These are phyloP conservation scores for Fusarium sulawesiense DNA, from an alignment of 2,329 filamentous ascomycete genomes.

Conservation along the genomic window DNA sequence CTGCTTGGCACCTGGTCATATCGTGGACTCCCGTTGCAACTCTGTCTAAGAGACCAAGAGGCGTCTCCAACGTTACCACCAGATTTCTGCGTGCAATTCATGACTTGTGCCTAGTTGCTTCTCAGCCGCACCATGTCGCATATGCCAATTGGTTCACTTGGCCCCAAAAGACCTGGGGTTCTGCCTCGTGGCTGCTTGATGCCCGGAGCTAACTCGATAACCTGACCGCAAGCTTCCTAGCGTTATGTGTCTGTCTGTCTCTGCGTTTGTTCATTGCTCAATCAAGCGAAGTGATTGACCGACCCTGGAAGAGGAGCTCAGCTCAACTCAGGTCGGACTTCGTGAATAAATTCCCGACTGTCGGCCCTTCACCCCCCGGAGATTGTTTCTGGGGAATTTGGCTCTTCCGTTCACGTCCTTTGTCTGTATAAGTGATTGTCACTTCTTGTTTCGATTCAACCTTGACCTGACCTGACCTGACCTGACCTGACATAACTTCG, in stretches of 20 bases:
- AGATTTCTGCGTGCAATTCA: constrained; percentile 20
- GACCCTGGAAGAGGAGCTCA: constrained; percentile 24
- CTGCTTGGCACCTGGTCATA: constrained; percentile 7
- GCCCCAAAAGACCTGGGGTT: constrained; percentile 12
- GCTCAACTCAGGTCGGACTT: constrained; percentile 17
- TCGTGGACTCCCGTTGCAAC: constrained; percentile 8
- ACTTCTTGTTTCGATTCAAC: constrained; percentile 5
- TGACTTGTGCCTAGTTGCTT: constrained; percentile 25
- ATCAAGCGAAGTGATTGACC: constrained; percentile 30
- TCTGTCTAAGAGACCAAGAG: constrained; percentile 17
- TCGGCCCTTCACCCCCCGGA: constrained; percentile 10
- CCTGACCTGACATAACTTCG: background rate
- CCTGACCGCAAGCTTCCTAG: constrained; percentile 39
- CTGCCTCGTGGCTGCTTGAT: constrained; percentile 40
- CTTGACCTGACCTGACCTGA: background rate
- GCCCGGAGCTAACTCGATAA: constrained; percentile 18
- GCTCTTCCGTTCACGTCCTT: constrained; percentile 7
- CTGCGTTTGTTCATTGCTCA: constrained; percentile 20
- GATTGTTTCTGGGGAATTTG: constrained; percentile 17
- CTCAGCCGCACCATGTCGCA: constrained; percentile 42
- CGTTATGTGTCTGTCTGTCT: constrained; percentile 16
- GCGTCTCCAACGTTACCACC: constrained; percentile 18
- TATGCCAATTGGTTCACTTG: constrained; percentile 30
- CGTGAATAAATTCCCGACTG: constrained; percentile 34
- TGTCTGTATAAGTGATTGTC: constrained; percentile 20